phyloP scores from a whole-genome alignment of 208 protist genomes.

The Acanthamoeba healyi region DNA sequence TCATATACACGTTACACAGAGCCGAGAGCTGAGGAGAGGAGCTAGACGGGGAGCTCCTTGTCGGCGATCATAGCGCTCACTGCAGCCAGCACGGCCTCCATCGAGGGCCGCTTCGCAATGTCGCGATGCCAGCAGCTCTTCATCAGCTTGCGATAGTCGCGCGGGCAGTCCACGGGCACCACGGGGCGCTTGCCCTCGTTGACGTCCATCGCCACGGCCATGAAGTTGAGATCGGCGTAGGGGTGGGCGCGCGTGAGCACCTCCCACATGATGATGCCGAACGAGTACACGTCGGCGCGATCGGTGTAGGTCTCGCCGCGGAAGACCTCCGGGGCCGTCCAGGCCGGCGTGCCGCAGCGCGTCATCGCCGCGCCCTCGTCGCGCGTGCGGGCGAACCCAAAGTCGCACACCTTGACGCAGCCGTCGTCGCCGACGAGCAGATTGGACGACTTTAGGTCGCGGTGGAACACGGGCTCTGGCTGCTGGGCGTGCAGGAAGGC shows the following conservation, averaged over 20 bases:
- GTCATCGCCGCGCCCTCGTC: conserved; percentile 78
- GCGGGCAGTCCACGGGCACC: no score
- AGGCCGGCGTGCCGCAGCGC: conserved; percentile 83
- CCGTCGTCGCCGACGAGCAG: conserved; percentile 5
- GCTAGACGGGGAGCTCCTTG: no score
- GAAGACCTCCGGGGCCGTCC: conserved; percentile 83
- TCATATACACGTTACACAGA: no score
- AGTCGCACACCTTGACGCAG: conserved; percentile 84
- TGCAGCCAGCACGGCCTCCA: no score
- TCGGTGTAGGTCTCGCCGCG: conserved; percentile 77
- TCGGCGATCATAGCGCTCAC: no score
- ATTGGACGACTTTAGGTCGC: conserved; percentile 21
- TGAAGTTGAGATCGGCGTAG: conserved; percentile 79
- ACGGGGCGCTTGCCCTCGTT: conserved; percentile 76
- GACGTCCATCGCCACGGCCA: conserved; percentile 80
- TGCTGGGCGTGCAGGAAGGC: not conserved
- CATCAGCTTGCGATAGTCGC: no score
- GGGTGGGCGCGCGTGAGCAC: conserved; percentile 78
- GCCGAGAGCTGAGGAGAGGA: no score
- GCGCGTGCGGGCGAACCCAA: conserved; percentile 79
- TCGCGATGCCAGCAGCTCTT: no score
- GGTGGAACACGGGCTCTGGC: not conserved
- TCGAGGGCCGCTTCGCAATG: no score
- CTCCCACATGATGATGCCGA: conserved; percentile 82
- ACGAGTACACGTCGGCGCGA: conserved; percentile 84